Conservation (phyloP, 805 yeast species). For the Ogataea angusta region DNA sequence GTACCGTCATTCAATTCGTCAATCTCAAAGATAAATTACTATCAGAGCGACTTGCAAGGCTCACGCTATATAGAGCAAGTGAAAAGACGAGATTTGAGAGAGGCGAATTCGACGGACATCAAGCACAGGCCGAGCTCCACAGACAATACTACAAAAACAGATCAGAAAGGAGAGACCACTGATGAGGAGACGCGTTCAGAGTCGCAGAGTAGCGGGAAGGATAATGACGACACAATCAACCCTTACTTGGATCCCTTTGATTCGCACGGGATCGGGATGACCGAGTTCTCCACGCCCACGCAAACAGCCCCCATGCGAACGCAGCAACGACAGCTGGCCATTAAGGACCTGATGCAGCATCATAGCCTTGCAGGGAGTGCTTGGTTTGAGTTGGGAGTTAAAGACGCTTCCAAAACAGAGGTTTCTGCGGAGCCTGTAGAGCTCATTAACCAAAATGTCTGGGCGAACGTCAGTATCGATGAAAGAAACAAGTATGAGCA, state of each 20-base stretch:
- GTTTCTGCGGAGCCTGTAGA: constrained; percentile 7
- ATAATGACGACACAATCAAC: constrained; percentile 7
- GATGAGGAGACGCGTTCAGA: constrained; percentile 1
- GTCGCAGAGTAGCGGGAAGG: constrained; percentile 4
- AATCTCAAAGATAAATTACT: constrained; percentile 24
- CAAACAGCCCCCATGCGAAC: constrained; percentile 27
- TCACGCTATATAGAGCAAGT: constrained; percentile 13
- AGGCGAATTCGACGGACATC: not conserved
- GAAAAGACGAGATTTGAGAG: constrained; percentile 1
- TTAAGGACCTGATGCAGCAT: constrained; percentile 20
- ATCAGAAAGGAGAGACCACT: not conserved
- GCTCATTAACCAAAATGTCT: constrained; percentile 11
- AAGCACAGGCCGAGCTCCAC: constrained; percentile 5
- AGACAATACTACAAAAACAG: constrained; percentile 11
- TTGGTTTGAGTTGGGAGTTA: constrained; percentile 21
- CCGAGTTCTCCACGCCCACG: not conserved
- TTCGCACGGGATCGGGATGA: not conserved
- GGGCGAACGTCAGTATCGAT: constrained; percentile 27
- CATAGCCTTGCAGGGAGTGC: constrained; percentile 18
- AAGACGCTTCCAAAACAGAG: not conserved
- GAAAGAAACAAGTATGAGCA: constrained; percentile 28
- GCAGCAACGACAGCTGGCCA: constrained; percentile 27
- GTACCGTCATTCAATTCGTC: constrained; percentile 20
- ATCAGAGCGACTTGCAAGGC: constrained; percentile 16
- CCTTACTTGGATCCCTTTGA: constrained; percentile 13